Evolutionary conservation across 306 rosid genomes (phyloP).

Genomic region (Aeschynomene evenia): DNA sequence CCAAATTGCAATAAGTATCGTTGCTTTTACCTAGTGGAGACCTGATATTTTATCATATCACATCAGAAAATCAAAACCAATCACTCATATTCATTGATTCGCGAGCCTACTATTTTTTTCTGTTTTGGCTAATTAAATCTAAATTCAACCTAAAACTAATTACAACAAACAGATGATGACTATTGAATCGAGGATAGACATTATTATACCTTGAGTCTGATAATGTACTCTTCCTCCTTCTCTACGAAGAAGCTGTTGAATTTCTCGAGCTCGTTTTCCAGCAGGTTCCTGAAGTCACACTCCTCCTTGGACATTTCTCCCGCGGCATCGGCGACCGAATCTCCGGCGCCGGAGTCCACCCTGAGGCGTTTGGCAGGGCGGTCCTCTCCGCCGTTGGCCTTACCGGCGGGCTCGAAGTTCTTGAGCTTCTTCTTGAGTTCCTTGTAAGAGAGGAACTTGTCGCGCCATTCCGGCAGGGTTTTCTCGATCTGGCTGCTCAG

Average conservation of each 20-base stretch:
- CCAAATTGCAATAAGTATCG: constrained; percentile 7
- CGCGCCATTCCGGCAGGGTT: constrained; percentile 92
- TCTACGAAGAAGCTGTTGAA: constrained; percentile 90
- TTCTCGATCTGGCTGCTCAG: constrained; percentile 86
- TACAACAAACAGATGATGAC: background rate
- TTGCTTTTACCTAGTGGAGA: background rate
- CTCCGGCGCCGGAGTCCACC: constrained; percentile 30
- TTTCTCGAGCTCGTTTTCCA: constrained; percentile 91
- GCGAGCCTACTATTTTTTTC: background rate
- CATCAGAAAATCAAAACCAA: background rate
- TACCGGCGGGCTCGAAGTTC: constrained; percentile 54
- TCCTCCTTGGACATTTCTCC: constrained; percentile 61
- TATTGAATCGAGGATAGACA: background rate
- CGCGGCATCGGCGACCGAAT: background rate
- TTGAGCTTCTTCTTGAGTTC: constrained; percentile 89
- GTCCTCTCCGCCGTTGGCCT: background rate
- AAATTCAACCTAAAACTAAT: background rate
- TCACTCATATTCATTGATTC: background rate
- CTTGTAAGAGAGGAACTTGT: constrained; percentile 90
- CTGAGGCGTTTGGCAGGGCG: constrained; percentile 59
- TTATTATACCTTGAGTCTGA: constrained; percentile 70
- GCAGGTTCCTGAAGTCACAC: constrained; percentile 54
- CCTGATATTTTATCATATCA: background rate
- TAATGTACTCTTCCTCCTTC: constrained; percentile 94
- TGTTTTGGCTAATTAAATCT: background rate